Percentiles rank a stretch among this genome's conserved stretches.
phyloP scores from a whole-genome alignment of 306 rosid species.

The Trifolium subterraneum region DNA sequence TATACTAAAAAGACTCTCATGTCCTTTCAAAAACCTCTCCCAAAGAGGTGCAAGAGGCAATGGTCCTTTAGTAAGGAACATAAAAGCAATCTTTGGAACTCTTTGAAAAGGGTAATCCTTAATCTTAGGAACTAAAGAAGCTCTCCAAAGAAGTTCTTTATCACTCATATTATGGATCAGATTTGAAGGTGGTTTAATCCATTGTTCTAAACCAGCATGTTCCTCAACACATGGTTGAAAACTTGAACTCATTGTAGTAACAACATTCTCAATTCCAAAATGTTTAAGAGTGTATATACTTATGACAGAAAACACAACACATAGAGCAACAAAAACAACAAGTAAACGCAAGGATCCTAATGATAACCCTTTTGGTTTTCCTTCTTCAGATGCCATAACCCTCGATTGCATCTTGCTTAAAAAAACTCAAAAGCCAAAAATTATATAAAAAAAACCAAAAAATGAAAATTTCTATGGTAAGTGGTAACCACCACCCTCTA shows the following conservation, averaged over 20 bases:
- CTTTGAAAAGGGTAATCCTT: constrained; percentile 70
- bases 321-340: constrained; percentile 65
- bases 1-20: constrained; percentile 62
- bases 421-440: not conserved
- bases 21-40: constrained; percentile 93
- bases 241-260: constrained; percentile 54
- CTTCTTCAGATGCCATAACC: constrained; percentile 74
- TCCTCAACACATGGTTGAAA: constrained; percentile 76
- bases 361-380: constrained; percentile 73
- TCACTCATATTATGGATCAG: constrained; percentile 81
- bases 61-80: constrained; percentile 96
- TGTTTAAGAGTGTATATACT: constrained; percentile 73
- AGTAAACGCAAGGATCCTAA: constrained; percentile 62
- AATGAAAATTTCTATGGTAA: not conserved
- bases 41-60: constrained; percentile 91
- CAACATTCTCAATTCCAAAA: constrained; percentile 68
- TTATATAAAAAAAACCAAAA: not conserved
- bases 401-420: constrained; percentile 72
- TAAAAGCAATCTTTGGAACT: constrained; percentile 90
- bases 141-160: constrained; percentile 76
- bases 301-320: constrained; percentile 66
- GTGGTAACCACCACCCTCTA: constrained; percentile 38
- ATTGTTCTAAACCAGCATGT: constrained; percentile 57
- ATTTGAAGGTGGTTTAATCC: constrained; percentile 68
- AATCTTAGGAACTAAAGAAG: constrained; percentile 70